Conservation (phyloP, 164 flowering plant genomes). For the Chloranthus sessilifolius region DNA sequence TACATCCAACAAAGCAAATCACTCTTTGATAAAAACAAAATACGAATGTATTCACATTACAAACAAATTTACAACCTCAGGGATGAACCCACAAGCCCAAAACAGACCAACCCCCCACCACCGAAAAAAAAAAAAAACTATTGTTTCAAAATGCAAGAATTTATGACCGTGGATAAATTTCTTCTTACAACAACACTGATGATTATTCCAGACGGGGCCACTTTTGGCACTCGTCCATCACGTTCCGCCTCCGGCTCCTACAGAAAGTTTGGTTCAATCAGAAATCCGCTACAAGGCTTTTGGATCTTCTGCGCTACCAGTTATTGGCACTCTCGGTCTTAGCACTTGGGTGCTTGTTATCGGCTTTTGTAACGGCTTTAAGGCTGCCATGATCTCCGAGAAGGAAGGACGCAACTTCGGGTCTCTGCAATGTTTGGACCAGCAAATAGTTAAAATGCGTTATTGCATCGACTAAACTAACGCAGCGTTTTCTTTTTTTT, state of each 20-base stretch:
- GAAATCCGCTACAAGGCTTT: conserved; percentile 14
- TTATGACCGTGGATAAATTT: conserved; percentile 30
- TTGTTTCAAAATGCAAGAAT: conserved; percentile 18
- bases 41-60: conserved; percentile 23
- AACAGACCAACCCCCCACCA: conserved; percentile 20
- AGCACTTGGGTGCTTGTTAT: conserved; percentile 43
- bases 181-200: conserved; percentile 12
- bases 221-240: conserved; percentile 2
- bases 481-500: too few relatives aligned
- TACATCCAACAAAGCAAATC: conserved; percentile 5
- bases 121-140: conserved; percentile 15
- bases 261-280: conserved; percentile 2
- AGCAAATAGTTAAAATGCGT: not conserved
- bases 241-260: not conserved
- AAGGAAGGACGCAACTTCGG: conserved; percentile 84
- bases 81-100: conserved; percentile 21
- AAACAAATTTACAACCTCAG: conserved; percentile 30
- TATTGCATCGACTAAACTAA: too few relatives aligned
- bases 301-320: conserved; percentile 18
- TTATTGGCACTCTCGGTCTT: conserved; percentile 30
- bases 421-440: conserved; percentile 59
- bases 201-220: conserved; percentile 12
- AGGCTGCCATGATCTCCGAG: conserved; percentile 80
- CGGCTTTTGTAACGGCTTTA: conserved; percentile 86
- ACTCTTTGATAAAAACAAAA: conserved; percentile 18